Conservation (phyloP, 2,329 filamentous ascomycete genomes). For the Penicillium palitans region DNA sequence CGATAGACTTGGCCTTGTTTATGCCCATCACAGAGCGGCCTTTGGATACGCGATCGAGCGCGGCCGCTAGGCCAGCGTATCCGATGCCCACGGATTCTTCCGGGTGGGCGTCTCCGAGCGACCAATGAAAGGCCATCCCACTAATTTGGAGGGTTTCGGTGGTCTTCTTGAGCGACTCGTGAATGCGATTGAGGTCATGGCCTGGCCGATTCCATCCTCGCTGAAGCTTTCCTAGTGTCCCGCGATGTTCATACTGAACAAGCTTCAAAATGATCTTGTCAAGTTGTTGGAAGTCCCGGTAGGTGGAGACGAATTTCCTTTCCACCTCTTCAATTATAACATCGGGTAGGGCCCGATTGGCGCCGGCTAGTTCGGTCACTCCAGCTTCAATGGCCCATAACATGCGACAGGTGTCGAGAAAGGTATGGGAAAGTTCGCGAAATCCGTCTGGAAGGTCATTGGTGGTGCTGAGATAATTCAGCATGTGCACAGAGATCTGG, state of each 20-base stretch:
- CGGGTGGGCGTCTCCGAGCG: constrained; percentile 58
- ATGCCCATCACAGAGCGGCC: constrained; percentile 34
- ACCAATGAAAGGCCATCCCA: constrained; percentile 67
- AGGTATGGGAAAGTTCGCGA: constrained; percentile 62
- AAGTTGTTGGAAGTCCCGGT: constrained; percentile 62
- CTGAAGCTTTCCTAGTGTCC: constrained; percentile 60
- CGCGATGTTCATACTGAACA: constrained; percentile 63
- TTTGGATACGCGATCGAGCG: constrained; percentile 53
- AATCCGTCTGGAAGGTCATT: constrained; percentile 58
- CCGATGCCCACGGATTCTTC: constrained; percentile 65
- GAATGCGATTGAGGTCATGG: constrained; percentile 30
- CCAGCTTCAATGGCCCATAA: constrained; percentile 70
- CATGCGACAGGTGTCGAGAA: constrained; percentile 66
- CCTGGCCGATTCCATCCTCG: constrained; percentile 55
- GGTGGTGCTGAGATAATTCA: constrained; percentile 62
- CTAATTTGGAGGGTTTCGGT: constrained; percentile 65
- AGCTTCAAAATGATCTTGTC: constrained; percentile 64
- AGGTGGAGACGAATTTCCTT: constrained; percentile 62
- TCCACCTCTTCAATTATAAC: constrained; percentile 66
- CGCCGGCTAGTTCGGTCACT: constrained; percentile 55
- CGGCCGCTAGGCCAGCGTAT: constrained; percentile 66
- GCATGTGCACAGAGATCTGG: constrained; percentile 63
- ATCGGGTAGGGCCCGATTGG: constrained; percentile 55
- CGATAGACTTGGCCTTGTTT: constrained; percentile 30
- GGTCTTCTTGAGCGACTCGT: constrained; percentile 57